Conservation (phyloP, 257 asterid genomes). For the Cinchona pubescens region DNA sequence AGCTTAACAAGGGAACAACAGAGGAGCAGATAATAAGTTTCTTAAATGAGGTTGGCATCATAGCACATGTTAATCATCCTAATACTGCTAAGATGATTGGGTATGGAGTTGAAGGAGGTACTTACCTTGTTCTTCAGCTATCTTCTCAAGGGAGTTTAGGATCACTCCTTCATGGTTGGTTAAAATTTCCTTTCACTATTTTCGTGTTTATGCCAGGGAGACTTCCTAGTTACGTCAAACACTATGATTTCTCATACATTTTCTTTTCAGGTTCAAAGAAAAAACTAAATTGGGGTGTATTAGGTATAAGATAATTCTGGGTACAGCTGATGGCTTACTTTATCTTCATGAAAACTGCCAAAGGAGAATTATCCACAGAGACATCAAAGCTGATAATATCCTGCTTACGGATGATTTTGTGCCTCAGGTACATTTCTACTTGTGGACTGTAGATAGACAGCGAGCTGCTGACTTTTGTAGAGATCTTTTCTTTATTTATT, state of each 20-base stretch:
- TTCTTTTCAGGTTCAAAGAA: constrained; percentile 39
- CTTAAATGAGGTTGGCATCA: constrained; percentile 62
- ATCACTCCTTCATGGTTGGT: constrained; percentile 57
- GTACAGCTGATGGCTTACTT: constrained; percentile 61
- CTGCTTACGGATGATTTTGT: constrained; percentile 58
- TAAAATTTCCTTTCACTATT: background rate
- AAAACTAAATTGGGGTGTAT: constrained; percentile 43
- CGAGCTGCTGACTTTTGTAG: background rate
- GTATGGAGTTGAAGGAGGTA: constrained; percentile 74
- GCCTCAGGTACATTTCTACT: constrained; percentile 49
- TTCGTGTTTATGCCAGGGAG: background rate
- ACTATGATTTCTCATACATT: background rate
- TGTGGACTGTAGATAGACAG: background rate
- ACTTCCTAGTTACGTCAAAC: background rate
- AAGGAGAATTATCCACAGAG: constrained; percentile 65
- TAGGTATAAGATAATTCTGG: constrained; percentile 60
- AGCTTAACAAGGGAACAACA: constrained; percentile 43
- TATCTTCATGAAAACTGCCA: constrained; percentile 63
- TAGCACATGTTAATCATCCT: constrained; percentile 70
- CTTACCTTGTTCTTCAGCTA: constrained; percentile 52
- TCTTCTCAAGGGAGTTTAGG: constrained; percentile 64
- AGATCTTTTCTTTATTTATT: background rate
- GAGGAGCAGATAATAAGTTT: constrained; percentile 46
- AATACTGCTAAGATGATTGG: constrained; percentile 73
- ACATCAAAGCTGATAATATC: constrained; percentile 63